phyloP scores from a whole-genome alignment of 2,329 filamentous ascomycete species.

The Pseudopyrenochaeta lycopersici region DNA sequence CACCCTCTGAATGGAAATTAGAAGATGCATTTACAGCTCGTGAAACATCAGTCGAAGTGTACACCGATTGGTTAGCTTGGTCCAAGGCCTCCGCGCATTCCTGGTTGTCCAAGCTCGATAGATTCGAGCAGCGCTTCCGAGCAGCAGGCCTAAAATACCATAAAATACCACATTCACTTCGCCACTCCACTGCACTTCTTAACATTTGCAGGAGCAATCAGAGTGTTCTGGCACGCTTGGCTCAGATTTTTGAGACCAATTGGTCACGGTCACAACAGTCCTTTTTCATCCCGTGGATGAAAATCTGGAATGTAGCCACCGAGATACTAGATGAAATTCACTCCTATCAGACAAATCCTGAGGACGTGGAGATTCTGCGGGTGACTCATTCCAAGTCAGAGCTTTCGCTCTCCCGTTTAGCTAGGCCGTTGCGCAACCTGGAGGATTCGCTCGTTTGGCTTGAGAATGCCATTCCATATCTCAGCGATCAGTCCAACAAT shows the following conservation, averaged over 20 bases:
- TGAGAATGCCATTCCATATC: background rate
- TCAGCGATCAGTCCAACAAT: background rate
- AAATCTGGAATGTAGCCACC: background rate
- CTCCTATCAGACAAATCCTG: background rate
- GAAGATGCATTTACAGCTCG: background rate
- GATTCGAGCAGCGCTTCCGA: conserved; percentile 11
- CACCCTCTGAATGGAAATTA: background rate
- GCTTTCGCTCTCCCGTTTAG: background rate
- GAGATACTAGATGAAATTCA: background rate
- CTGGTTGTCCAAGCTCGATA: conserved; percentile 10
- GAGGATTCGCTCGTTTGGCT: conserved; percentile 3
- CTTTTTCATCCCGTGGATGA: conserved; percentile 11
- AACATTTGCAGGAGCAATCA: conserved; percentile 1
- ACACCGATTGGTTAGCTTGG: conserved; percentile 13
- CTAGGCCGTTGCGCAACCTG: background rate
- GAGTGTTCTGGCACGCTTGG: background rate
- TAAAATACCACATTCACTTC: conserved; percentile 5
- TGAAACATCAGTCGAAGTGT: background rate
- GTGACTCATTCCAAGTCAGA: background rate
- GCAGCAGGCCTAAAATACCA: conserved; percentile 8
- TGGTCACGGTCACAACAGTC: background rate
- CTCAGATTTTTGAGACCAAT: conserved; percentile 10
- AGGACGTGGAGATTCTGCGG: background rate
- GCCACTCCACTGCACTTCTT: conserved; percentile 1
- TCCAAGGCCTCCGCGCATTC: background rate